Base-by-base conservation (phyloP, 495 filamentous ascomycete species). In the Oleoguttula mirabilis region DNA sequence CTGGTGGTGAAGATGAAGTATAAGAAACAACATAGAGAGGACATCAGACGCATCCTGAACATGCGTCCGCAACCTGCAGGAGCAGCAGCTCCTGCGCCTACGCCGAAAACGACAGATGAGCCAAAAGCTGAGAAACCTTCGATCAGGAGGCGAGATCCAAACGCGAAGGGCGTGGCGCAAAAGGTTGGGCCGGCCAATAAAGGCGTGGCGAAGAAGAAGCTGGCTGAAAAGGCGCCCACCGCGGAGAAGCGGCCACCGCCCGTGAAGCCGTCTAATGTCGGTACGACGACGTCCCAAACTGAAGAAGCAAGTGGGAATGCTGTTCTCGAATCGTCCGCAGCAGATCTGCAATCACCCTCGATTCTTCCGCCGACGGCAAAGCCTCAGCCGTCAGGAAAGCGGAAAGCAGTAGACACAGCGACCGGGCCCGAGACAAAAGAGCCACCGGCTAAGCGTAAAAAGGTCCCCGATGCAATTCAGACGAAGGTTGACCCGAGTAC, bases 1-100 rank as follows among this genome's bases (percentile, higher is more conserved):
- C 32, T 37, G 32, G 33, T 54, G 12, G 51, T 54, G 6, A 54
- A 47, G 37, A 19, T 54, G 33, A 51, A 47, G 37, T 46, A 25
- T 27, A 46, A 44, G 23, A 50, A 46, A 17, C 21, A 34, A 6
- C 21, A 34, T 10, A 15, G 38, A 10, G 36, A 42, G 22, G 21
- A 2, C 8, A 24, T 54, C n/a, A 17, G 23, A 21, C 28, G 43
- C 10, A 42, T 54, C 17, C 23, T 54, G 24, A 43, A 36, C 20
- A 42, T 47, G 37, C 41, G 35, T 11, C 38, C 41, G n/a, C 39
- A 43, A 10, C 38, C 32, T 41, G 12, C 6, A 16, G 21, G 16
- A 15, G 10, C 41, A 11, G 20, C 41, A 36, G 20, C 10, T 38
- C 35, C 11, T 11, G 24, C 34, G 28, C 27, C 23, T 11, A n/a